These are phyloP conservation scores for Dalbergia cultrata DNA, from an alignment of 306 rosid species.

Conservation along the genomic window DNA sequence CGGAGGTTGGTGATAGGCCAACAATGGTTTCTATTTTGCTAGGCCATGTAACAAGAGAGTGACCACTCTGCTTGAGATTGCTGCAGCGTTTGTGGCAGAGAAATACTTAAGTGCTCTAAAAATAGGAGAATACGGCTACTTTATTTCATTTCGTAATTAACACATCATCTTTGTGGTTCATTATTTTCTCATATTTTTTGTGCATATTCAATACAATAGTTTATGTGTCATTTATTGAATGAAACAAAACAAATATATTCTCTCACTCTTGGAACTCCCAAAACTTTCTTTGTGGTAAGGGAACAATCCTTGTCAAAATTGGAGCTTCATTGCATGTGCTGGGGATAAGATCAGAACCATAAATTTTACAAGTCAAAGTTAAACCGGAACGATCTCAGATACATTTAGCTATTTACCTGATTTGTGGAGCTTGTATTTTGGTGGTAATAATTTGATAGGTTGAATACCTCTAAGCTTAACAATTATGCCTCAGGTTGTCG, in stretches of 20 bases:
- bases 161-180: too few relatives aligned
- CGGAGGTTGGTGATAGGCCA: background rate
- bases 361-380: constrained; percentile 53
- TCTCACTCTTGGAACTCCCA: too few relatives aligned
- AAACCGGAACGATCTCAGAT: constrained; percentile 64
- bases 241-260: too few relatives aligned
- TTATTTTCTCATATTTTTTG: too few relatives aligned
- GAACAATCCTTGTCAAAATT: constrained; percentile 52
- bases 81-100: constrained; percentile 10
- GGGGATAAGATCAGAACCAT: constrained; percentile 43
- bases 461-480: constrained; percentile 43
- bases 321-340: constrained; percentile 56
- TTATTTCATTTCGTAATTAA: too few relatives aligned
- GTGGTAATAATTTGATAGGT: constrained; percentile 59
- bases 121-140: too few relatives aligned
- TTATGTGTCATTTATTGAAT: too few relatives aligned
- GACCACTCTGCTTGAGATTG: constrained; percentile 50
- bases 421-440: constrained; percentile 50
- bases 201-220: too few relatives aligned
- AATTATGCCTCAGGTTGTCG: background rate
- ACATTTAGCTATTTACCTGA: constrained; percentile 57
- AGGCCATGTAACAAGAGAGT: constrained; percentile 60
- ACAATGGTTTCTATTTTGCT: background rate
- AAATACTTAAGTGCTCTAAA: too few relatives aligned
- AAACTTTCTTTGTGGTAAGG: constrained; percentile 68